Conservation (phyloP, 345 rosid species). For the Arabis hirsuta region DNA sequence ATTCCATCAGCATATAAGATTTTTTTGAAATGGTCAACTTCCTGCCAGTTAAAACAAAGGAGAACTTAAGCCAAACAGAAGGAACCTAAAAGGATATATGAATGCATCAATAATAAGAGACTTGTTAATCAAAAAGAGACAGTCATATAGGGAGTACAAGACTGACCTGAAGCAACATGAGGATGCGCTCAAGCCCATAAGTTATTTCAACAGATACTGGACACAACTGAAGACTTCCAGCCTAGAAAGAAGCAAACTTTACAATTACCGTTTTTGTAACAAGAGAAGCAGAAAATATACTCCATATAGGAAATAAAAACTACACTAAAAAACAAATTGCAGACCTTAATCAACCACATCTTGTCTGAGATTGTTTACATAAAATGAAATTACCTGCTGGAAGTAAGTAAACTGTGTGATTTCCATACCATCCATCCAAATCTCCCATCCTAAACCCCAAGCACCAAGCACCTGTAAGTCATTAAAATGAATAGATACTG, state of each 20-base stretch:
- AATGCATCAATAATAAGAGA: constrained; percentile 9
- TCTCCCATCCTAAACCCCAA: constrained; percentile 99
- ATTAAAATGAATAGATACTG: constrained; percentile 14
- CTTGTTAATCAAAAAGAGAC: not conserved
- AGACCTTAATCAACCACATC: not conserved
- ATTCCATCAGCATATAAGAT: constrained; percentile 92
- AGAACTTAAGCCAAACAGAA: constrained; percentile 42
- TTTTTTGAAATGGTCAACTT: constrained; percentile 98
- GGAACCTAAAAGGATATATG: constrained; percentile 19
- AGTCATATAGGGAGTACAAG: constrained; percentile 10
- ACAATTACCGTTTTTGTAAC: not conserved
- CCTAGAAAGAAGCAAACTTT: constrained; percentile 50
- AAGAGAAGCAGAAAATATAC: not conserved
- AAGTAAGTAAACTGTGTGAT: constrained; percentile 98
- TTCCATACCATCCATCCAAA: constrained; percentile 99
- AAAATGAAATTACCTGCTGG: constrained; percentile 73
- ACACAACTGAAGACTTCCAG: constrained; percentile 91
- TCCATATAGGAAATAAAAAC: no score
- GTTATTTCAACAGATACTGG: constrained; percentile 98
- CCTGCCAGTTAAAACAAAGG: constrained; percentile 52
- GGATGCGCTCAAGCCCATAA: constrained; percentile 95
- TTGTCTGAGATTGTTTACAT: not conserved
- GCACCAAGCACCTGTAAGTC: constrained; percentile 92
- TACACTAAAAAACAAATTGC: not conserved
- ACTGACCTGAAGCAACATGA: constrained; percentile 94